Percentiles rank a stretch among this genome's conserved stretches.
These are phyloP conservation scores for Nyssa sinensis DNA, from an alignment of 148 eudicot species.

Conservation along the genomic window DNA sequence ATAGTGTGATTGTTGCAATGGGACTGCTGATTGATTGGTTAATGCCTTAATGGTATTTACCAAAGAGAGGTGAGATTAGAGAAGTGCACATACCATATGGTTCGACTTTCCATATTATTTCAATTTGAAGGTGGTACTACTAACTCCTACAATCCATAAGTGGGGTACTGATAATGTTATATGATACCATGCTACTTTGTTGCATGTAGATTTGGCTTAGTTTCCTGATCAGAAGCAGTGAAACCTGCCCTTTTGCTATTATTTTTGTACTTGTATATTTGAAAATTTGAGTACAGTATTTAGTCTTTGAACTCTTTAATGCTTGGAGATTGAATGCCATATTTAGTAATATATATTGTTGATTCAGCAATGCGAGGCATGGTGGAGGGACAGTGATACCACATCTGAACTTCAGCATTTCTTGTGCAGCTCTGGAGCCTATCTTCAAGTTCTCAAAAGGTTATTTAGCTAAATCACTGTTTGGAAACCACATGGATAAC, in stretches of 20 bases:
- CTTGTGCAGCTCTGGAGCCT: constrained; percentile 78
- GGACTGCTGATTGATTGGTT: too few relatives aligned
- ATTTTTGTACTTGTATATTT: neutral
- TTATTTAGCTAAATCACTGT: constrained; percentile 20
- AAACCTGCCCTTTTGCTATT: neutral
- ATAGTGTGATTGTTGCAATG: too few relatives aligned
- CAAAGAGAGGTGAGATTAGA: too few relatives aligned
- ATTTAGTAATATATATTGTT: constrained; percentile 9
- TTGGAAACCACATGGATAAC: neutral
- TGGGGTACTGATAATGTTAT: neutral
- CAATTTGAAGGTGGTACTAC: neutral
- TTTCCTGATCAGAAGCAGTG: too few relatives aligned
- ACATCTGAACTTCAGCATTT: constrained; percentile 95
- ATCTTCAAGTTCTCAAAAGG: constrained; percentile 74
- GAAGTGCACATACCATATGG: too few relatives aligned
- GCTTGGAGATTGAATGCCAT: neutral
- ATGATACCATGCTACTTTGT: too few relatives aligned
- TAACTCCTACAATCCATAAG: too few relatives aligned
- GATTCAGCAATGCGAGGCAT: constrained; percentile 83
- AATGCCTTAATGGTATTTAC: too few relatives aligned
- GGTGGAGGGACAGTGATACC: constrained; percentile 86
- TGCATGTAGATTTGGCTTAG: too few relatives aligned
- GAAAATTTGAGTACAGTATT: neutral
- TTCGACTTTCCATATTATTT: neutral
- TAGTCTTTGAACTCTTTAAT: neutral